A percentile compares a stretch with the other conserved stretches of the same genome.
Conservation (phyloP, 1,284 basidiomycete genomes). For the Pseudozyma sp. region DNA sequence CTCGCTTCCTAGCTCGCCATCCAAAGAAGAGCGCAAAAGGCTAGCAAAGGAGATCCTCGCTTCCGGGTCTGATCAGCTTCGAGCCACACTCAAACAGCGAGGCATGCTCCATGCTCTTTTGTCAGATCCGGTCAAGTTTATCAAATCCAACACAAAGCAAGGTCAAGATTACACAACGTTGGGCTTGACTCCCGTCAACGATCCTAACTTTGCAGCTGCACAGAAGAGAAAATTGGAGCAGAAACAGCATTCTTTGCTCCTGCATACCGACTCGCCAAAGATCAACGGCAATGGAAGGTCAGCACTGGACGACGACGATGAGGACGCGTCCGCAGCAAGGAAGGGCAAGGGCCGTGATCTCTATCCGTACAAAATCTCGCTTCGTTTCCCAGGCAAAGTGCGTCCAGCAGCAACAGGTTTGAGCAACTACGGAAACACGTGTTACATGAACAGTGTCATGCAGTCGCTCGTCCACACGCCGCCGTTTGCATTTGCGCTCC, state of each 20-base stretch:
- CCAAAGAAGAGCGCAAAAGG: conserved; percentile 37
- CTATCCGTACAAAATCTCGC: conserved; percentile 49
- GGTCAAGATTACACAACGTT: conserved; percentile 48
- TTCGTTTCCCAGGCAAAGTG: conserved; percentile 49
- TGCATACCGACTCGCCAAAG: conserved; percentile 40
- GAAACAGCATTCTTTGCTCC: conserved; percentile 37
- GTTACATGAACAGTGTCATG: conserved; percentile 94
- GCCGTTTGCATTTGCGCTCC: conserved; percentile 80
- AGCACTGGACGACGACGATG: background rate
- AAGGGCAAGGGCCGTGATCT: conserved; percentile 38
- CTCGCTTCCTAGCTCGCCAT: conserved; percentile 27
- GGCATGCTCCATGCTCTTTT: conserved; percentile 64
- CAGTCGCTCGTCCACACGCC: conserved; percentile 95
- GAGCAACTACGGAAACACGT: conserved; percentile 93
- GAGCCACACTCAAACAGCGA: conserved; percentile 40
- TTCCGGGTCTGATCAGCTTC: conserved; percentile 24
- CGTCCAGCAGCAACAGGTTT: conserved; percentile 73
- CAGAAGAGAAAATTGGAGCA: conserved; percentile 49
- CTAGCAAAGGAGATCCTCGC: conserved; percentile 33
- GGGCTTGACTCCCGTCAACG: conserved; percentile 43
- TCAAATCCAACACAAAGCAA: conserved; percentile 46
- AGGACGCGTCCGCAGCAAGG: conserved; percentile 15
- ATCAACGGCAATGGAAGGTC: conserved; percentile 16
- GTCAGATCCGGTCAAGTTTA: conserved; percentile 46
- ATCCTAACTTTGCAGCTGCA: conserved; percentile 34